A percentile compares a stretch with the other conserved stretches of the same genome.
These are phyloP conservation scores for Fusarium denticulatum DNA, from an alignment of 2,329 filamentous ascomycete genomes.

Conservation along the genomic window DNA sequence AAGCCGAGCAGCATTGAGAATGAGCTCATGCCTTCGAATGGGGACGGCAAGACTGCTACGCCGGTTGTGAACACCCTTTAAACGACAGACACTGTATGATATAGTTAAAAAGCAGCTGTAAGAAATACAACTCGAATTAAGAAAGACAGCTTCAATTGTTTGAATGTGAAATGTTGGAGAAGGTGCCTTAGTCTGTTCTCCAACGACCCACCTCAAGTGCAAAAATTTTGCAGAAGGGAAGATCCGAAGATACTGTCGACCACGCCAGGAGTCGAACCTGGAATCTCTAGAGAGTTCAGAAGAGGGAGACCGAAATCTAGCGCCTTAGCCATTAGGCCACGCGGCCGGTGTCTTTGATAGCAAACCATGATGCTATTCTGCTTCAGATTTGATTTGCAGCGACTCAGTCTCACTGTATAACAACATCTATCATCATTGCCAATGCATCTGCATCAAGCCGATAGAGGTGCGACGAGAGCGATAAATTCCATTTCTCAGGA, in stretches of 20 bases:
- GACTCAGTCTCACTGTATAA: neutral
- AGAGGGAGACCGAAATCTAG: conserved; percentile 26
- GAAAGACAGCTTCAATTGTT: fast-evolving
- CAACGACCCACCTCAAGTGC: fast-evolving
- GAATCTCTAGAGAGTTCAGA: conserved; percentile 31
- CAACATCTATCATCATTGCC: neutral
- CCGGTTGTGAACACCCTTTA: neutral
- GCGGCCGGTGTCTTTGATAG: neutral
- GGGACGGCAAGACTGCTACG: neutral
- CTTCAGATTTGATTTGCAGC: fast-evolving
- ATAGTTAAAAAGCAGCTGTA: fast-evolving
- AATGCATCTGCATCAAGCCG: neutral
- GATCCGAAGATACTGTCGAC: neutral
- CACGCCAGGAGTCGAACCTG: conserved; percentile 35
- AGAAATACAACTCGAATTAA: fast-evolving
- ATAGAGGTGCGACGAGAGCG: too few species aligned
- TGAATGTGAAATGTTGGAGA: neutral
- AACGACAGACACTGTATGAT: fast-evolving
- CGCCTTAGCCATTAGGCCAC: conserved; percentile 35
- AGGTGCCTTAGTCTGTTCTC: neutral
- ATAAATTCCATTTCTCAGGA: too few species aligned
- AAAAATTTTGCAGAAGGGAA: neutral
- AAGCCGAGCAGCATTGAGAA: neutral
- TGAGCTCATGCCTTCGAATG: neutral
- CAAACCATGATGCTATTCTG: fast-evolving